Evolutionary conservation across 2,329 filamentous ascomycete species (phyloP), one percentile per base, ranked within the genome.

Genomic region (Microcyclospora pomicola): DNA sequence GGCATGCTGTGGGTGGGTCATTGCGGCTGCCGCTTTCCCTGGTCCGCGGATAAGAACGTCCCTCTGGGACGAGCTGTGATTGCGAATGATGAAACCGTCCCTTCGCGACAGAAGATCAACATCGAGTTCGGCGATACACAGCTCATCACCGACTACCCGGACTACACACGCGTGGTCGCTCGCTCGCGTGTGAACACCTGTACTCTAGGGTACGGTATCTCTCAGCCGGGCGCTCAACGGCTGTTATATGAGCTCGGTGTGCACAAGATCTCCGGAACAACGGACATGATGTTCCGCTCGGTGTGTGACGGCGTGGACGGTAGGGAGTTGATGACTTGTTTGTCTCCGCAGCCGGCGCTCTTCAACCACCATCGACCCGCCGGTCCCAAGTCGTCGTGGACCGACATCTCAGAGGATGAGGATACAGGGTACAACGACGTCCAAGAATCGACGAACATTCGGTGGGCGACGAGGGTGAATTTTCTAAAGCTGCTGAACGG

Each of bases 281-380:
- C 60, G 42, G 55, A 60, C 31, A 49, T 54, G 24, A 53, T 54
- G 50, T 38, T 59, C 9, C 38, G 49, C 12, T 44, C 55, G 11
- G 44, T 61, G 31, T 50, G 55, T 40, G 49, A 59, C 35, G 48
- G 51, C 27, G 38, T 45, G 12, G 37, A 53, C 29, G 56, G 43
- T 11, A 45, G 53, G 9, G 35, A 38, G 31, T 39, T 59, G 40
- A 55, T 62, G 36, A 59, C 54, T 33, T 63, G 67, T 51, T 31
- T 71, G 42, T 58, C 60, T 0, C 53, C 60, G 2, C 56, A 61
- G 41, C 68, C 66, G 0, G 54, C 58, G 24, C 49, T 72, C 2
- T 67, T 72, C 47, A 59, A 66, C n/a, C 63, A 67, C 12, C 63
- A 69, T 42, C 55, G 63, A 2, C 49, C 59, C 0, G 57, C 56